Conservation (phyloP, 2,329 filamentous ascomycete species). For the Daldinia eschscholtzii region DNA sequence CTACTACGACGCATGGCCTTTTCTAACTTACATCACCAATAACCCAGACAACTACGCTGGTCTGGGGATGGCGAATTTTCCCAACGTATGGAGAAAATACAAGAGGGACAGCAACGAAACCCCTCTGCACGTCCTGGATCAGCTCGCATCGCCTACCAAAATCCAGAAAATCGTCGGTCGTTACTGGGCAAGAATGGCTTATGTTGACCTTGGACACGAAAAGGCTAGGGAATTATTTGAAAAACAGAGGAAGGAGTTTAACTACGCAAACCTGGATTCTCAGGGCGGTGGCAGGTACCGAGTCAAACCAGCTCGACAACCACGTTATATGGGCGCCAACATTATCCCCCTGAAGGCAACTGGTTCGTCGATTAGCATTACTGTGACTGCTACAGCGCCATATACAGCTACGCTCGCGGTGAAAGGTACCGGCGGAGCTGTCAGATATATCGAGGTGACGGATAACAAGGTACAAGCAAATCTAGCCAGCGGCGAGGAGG, state of each 20-base stretch:
- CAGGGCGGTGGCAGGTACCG: constrained; percentile 55
- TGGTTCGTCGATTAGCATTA: constrained; percentile 49
- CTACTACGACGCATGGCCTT: constrained; percentile 66
- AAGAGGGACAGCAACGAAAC: constrained; percentile 61
- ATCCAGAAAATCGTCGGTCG: constrained; percentile 59
- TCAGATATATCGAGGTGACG: constrained; percentile 55
- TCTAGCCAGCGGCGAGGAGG: constrained; percentile 58
- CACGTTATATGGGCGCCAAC: constrained; percentile 64
- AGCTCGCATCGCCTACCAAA: constrained; percentile 54
- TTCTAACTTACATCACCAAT: constrained; percentile 62
- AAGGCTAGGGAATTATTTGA: constrained; percentile 57
- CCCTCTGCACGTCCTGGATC: constrained; percentile 60
- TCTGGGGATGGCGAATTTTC: constrained; percentile 58
- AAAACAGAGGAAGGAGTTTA: constrained; percentile 53
- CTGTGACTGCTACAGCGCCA: constrained; percentile 53
- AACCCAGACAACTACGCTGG: constrained; percentile 61
- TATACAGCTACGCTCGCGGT: constrained; percentile 60
- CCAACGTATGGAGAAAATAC: constrained; percentile 60
- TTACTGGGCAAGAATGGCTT: constrained; percentile 68
- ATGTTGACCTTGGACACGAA: constrained; percentile 62
- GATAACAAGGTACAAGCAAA: constrained; percentile 53
- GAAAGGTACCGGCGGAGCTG: constrained; percentile 48
- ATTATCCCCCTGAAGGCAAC: constrained; percentile 60
- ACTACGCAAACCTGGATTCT: constrained; percentile 59
- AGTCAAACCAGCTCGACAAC: constrained; percentile 58